Percentiles rank a stretch among this genome's conserved stretches.
Conservation (phyloP, 129 eudicot genomes). For the Centaurea solstitialis region DNA sequence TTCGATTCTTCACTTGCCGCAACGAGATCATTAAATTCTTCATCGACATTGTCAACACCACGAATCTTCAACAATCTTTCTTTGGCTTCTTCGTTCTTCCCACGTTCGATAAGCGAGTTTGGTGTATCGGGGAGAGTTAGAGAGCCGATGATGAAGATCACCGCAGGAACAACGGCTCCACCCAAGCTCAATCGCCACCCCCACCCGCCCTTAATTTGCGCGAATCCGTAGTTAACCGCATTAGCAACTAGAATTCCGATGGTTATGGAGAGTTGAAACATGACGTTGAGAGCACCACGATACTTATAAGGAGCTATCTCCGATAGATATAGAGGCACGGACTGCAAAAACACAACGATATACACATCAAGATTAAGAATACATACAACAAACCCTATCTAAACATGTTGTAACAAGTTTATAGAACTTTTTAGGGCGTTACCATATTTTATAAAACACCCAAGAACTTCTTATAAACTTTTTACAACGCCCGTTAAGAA, state of each 20-base stretch:
- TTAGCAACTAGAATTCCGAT: conserved; percentile 55
- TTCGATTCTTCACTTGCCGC: conserved; percentile 47
- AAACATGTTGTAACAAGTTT: too few relatives aligned
- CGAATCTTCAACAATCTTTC: conserved; percentile 28
- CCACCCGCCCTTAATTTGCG: conserved; percentile 37
- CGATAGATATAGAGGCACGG: conserved; percentile 56
- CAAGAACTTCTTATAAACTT: too few relatives aligned
- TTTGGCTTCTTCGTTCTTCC: conserved; percentile 38
- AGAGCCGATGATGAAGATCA: conserved; percentile 47
- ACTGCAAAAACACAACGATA: conserved; percentile 25
- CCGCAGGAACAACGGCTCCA: conserved; percentile 48
- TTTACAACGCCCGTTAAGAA: too few relatives aligned
- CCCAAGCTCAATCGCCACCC: conserved; percentile 64
- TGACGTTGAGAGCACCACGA: conserved; percentile 55
- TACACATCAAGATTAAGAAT: background rate
- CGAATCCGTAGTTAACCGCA: conserved; percentile 41
- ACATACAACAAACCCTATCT: too few relatives aligned
- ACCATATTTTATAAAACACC: too few relatives aligned
- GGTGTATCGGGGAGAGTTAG: conserved; percentile 51
- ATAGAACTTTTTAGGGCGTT: too few relatives aligned
- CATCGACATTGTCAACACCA: conserved; percentile 42
- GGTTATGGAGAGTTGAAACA: conserved; percentile 57
- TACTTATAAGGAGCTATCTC: conserved; percentile 57
- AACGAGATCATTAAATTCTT: conserved; percentile 48
- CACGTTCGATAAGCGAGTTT: conserved; percentile 52